Base-by-base conservation (phyloP, 1,139 yeast species). In the Taphrina confusa region DNA sequence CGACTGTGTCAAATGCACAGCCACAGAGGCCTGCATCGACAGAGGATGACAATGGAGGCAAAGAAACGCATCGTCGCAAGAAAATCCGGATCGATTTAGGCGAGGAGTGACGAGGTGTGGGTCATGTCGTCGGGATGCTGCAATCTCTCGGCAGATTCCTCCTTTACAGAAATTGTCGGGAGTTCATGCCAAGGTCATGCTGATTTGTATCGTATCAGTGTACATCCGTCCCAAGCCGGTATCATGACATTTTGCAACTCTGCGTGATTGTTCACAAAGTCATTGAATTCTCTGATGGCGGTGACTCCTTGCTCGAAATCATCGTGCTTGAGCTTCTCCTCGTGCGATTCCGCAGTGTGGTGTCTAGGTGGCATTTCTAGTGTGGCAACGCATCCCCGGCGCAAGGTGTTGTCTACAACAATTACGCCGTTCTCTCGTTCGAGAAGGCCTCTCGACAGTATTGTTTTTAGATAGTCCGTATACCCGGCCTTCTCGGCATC, bases 401-500 rank as follows among this genome's bases (percentile, higher is more conserved):
- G 23, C 12, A 56, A 23, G 1, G 60, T 56, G 14, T 56, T 56
- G 55, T 56, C 60, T 2, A 45, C 51, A 9, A 56, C 47, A 20
- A 56, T 46, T 23, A 56, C 9, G 34, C 60, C 60, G 9, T 27
- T 28, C n/a, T 25, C 25, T 31, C 22, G 28, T 6, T 11, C 9
- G 9, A 56, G 40, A 30, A 56, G 40, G 14, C 33, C 39, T 11
- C 47, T 28, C 8, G 28, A 31, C 39, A 56, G 39, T 6, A 56
- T 37, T 18, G 22, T 30, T 12, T 20, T 9, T 22, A 46, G 14
- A 30, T 56, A 56, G 18, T 34, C 60, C 16, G 23, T 28, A 33
- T 56, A 56, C 33, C 60, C 60, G 9, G 20, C 16, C 47, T 56
- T 56, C 16, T 56, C 60, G 33, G 60, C 60, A 30, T 56, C 60